phyloP scores from a whole-genome alignment of 208 protist species.

The Acanthamoeba lenticulata region DNA sequence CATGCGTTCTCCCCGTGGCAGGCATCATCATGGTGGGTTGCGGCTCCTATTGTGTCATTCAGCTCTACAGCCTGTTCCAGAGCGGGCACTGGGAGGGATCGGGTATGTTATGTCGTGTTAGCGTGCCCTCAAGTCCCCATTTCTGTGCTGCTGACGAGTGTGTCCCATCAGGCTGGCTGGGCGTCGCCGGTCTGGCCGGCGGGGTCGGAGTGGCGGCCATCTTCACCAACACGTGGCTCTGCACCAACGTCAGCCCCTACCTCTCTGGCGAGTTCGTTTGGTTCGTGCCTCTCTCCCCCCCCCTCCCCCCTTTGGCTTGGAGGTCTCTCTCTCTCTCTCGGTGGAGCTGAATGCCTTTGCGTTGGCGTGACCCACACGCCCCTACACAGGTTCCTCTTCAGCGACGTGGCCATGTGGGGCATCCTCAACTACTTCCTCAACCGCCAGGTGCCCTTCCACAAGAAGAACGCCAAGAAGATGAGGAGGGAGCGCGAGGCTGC shows the following conservation, averaged over 20 bases:
- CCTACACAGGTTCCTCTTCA: slow-evolving; percentile 45
- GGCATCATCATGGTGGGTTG: background rate
- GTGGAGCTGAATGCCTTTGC: no score
- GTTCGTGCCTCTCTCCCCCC: no score
- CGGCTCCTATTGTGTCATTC: background rate
- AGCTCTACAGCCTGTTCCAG: background rate
- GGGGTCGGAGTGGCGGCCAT: background rate
- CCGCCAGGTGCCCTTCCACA: background rate
- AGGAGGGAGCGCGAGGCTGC: no score
- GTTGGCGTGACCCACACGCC: no score
- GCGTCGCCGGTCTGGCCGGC: background rate
- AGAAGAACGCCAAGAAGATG: no score
- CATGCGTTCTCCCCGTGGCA: no score
- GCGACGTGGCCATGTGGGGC: slow-evolving; percentile 3
- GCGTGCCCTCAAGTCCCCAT: no score
- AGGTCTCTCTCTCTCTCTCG: no score
- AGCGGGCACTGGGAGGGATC: background rate
- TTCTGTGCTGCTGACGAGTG: no score
- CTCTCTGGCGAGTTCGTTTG: background rate
- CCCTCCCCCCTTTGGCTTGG: no score
- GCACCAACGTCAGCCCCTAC: background rate
- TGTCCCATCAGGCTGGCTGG: background rate
- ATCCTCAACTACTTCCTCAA: slow-evolving; percentile 43
- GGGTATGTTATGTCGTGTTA: background rate
- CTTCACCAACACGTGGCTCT: background rate